phyloP scores from a whole-genome alignment of 2,329 filamentous ascomycete species.

The Magnaporthiopsis poae region DNA sequence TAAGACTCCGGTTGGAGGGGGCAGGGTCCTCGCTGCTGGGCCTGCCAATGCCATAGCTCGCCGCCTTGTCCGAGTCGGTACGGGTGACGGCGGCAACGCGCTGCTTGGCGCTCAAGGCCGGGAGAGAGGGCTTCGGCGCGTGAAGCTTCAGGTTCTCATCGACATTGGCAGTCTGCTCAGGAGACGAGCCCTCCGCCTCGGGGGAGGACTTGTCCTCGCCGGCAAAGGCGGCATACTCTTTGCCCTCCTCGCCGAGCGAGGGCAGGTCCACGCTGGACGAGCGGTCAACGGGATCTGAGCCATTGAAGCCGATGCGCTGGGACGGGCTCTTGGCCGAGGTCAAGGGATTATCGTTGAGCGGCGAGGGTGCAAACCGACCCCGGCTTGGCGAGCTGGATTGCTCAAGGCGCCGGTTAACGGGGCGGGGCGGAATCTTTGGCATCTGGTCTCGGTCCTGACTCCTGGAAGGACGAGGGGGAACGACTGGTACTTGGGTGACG shows the following conservation, averaged over 20 bases:
- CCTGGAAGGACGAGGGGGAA: conserved; percentile 48
- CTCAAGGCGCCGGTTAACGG: conserved; percentile 55
- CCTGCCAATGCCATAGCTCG: conserved; percentile 72
- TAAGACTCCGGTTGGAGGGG: conserved; percentile 41
- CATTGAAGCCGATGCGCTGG: conserved; percentile 26
- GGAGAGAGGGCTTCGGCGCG: conserved; percentile 79
- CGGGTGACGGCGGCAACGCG: conserved; percentile 76
- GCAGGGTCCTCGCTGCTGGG: conserved; percentile 43
- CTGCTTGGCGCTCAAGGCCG: conserved; percentile 70
- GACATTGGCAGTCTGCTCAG: conserved; percentile 68
- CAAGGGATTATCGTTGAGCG: conserved; percentile 63
- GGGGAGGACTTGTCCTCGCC: conserved; percentile 37
- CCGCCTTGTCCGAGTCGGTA: conserved; percentile 80
- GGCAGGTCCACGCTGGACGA: conserved; percentile 73
- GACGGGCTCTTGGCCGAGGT: conserved; percentile 36
- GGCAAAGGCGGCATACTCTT: conserved; percentile 62
- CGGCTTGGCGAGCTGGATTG: conserved; percentile 69
- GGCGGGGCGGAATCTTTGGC: conserved; percentile 72
- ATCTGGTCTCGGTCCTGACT: conserved; percentile 38
- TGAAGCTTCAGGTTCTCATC: conserved; percentile 75
- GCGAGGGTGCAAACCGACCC: conserved; percentile 74
- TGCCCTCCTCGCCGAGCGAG: conserved; percentile 78
- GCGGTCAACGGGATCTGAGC: conserved; percentile 42
- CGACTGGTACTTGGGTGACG: conserved; percentile 36
- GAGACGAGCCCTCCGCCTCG: conserved; percentile 35